Base-by-base conservation (phyloP, 106 monocot species). In the Dendrobium huoshanense region DNA sequence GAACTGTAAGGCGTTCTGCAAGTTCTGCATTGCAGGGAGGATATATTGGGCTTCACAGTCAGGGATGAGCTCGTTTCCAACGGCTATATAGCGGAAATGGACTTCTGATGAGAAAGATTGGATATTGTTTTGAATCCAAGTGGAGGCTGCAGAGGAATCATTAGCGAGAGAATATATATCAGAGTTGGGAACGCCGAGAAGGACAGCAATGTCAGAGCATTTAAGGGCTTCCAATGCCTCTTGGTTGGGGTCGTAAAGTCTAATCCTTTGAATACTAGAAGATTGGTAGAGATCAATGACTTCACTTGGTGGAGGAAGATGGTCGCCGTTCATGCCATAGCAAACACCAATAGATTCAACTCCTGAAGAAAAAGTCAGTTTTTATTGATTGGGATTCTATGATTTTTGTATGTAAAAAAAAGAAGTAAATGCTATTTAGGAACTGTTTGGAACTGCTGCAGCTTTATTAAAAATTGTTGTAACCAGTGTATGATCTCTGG, bases 301-400 rank as follows among this genome's bases (percentile, higher is more conserved):
- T 0, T 79, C 79, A 10, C 20, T 73, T 1, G 87, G 65, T 2
- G 67, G 40, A 0, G 92, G 92, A 0, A 92, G 85, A 83, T 92
- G 89, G 83, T 89, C 65, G 3, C 89, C 92, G 13, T 40, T 8
- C 85, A 44, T 83, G 2, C 92, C 92, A 16, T 89, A 87, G 78
- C 85, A 80, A 0, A 91, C 91, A 5, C 91, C 91, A 6, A 90
- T 27, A 5, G 58, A 58, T 4, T 58, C 58, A 4, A 58, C 58
- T 0, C 16, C 58, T 58, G 2, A 45, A 45, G 9, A 6, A 44
- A 44, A 44, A 44, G 8, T 44, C 31, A 31, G 31, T 31, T 31
- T 31, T 31, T 31, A 31, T 31, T 31, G 31, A 31, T 31, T 31
- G 31, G 1, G 31, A 37, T 37, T 37, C 3, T 37, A 3, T 37